Base-by-base conservation (phyloP, 2,329 filamentous ascomycete species). In the Trichoderma afroharzianum region DNA sequence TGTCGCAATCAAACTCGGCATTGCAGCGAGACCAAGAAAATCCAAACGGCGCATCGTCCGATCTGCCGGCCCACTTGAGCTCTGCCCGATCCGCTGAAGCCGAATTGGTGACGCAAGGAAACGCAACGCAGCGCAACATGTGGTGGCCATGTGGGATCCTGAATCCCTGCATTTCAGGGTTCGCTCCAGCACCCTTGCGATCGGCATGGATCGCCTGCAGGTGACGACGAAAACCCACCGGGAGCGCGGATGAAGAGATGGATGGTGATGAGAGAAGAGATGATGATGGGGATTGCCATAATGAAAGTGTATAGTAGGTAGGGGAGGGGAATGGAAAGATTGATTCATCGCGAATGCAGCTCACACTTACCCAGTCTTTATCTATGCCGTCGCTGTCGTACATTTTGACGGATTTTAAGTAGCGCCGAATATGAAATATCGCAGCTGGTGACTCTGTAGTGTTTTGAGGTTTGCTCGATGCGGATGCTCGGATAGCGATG, bases 141-240 rank as follows among this genome's bases (percentile, higher is more conserved):
- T 30, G 39, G 43, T 47, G 43, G 43, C 43, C 61, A 24, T 26
- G 39, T 53, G 63, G 47, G 36, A 50, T 57, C 43, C 63, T 24
- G 63, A 21, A 67, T 58, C 63, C 50, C 57, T 58, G 63, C 63
- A 57, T 70, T 61, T 70, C 68, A 70, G 68, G 68, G 68, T 70
- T 70, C 39, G 43, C 47, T 47, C 26, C 39, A 47, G 26, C 14
- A 55, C 68, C 61, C 68, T 63, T 39, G 59, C 59, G 50, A 70
- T 64, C 68, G 68, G 68, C 59, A 12, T 8, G 11, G 68, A 50
- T 64, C 66, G 36, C 24, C 66, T 61, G 66, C 53, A 59, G 47
- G 59, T 64, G 68, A 70, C 59, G 68, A 39, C 36, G 36, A 39
- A 47, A 68, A 50, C 36, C 36, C 58, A 39, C 50, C 18, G 59